Evolutionary conservation across 2,329 filamentous ascomycete species (phyloP).

Genomic region (Colletotrichum truncatum): DNA sequence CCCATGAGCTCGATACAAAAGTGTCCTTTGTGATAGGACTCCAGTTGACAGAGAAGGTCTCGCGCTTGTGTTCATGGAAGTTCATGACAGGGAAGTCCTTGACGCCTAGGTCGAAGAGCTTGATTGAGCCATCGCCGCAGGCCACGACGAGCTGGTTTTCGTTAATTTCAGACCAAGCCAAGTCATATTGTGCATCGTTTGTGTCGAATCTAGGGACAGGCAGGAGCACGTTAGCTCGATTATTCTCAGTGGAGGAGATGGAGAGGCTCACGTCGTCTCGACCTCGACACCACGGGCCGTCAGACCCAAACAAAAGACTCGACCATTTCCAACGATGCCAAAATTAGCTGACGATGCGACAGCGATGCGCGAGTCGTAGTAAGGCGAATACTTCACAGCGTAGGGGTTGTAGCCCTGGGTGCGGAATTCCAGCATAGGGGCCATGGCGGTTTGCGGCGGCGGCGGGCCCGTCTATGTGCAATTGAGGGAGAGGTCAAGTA

Average conservation of each 20-base stretch:
- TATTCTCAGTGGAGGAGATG: not conserved
- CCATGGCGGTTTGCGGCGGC: constrained; percentile 40
- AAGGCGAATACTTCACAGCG: constrained; percentile 97
- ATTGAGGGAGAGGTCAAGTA: not conserved
- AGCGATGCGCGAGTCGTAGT: constrained; percentile 93
- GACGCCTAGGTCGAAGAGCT: constrained; percentile 88
- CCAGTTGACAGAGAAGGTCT: constrained; percentile 94
- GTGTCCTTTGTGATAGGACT: constrained; percentile 90
- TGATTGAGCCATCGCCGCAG: constrained; percentile 92
- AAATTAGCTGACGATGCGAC: constrained; percentile 94
- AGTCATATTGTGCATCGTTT: constrained; percentile 95
- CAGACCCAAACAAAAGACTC: constrained; percentile 84
- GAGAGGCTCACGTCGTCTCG: constrained; percentile 74
- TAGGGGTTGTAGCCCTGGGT: constrained; percentile 96
- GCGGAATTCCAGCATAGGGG: constrained; percentile 88
- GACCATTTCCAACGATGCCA: constrained; percentile 94
- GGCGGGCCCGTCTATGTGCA: not conserved
- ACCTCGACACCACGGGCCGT: constrained; percentile 85
- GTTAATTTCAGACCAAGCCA: constrained; percentile 95
- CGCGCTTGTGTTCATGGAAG: constrained; percentile 92
- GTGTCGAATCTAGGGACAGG: constrained; percentile 99
- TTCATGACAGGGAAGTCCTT: constrained; percentile 88
- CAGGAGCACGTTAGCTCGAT: no score
- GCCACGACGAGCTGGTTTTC: constrained; percentile 93
- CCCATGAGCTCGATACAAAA: constrained; percentile 94